Base-by-base conservation (phyloP, 441 rosid genomes). In the Gossypium lobatum region DNA sequence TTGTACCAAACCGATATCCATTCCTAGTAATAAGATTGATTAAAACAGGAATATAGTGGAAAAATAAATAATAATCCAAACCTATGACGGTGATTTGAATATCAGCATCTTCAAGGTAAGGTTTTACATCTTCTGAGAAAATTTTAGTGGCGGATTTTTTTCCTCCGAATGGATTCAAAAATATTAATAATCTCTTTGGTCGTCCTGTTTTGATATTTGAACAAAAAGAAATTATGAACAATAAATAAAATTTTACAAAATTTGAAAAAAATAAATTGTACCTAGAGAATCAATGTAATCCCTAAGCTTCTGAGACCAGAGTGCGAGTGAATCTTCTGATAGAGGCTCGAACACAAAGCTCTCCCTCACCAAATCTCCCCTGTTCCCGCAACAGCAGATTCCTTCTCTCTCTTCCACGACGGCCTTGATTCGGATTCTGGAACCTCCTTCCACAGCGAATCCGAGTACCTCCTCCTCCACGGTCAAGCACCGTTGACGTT, bases 91-190 rank as follows among this genome's bases (percentile, higher is more conserved):
- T 85, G 71, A 88, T 79, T 55, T 87, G 86, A 53, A 93, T 72
- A 68, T 77, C 75, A 52, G 97, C 96, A 80, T 89, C 97, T 62
- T 91, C 94, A 39, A 95, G 86, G 65, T 88, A 80, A 7, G 98
- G 98, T 72, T 85, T 93, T 4, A 93, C 98, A 18, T 83, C 84
- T 63, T 88, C 86, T 20, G 60, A 23, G 79, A 85, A 95, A 25
- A 91, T 80, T 86, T 86, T 88, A 4, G 81, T 71, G n/a, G 98
- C 97, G 1, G 80, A 71, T 78, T 78, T 89, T 69, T 88, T 91
- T 76, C 98, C 98, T 9, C 97, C 96, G 80, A 76, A 95, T 4
- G 98, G 98, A 18, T 95, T 95, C 80, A 95, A 79, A 70, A 95
- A 81, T 16, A 95, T 78, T 42, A 88, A 76, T 76, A 95, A 76